Base-by-base conservation (phyloP, 768 basidiomycete genomes). In the Pulveroboletus sp. region DNA sequence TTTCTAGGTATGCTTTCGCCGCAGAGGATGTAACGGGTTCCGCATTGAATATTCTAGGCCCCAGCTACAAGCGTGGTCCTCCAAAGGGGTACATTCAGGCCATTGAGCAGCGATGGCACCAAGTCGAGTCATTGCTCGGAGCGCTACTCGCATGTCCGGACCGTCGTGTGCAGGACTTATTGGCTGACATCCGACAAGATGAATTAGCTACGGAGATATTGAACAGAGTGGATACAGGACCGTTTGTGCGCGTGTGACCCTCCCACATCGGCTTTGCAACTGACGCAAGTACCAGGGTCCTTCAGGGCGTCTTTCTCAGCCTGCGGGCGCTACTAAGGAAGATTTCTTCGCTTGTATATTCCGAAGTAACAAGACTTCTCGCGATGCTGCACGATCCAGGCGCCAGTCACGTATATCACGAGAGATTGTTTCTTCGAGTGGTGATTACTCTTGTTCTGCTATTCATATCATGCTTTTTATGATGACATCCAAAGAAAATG, bases 41-140 rank as follows among this genome's bases (percentile, higher is more conserved):
- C 27, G 46, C 3, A 51, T 21, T 35, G 47, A 49, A 37, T 49
- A 44, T 28, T 39, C 12, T 47, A 89, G 87, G 84, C 39, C 86
- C 86, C 0, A 87, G 84, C 61, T 85, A 85, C 65, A 87, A 86
- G 62, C 83, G 90, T 8, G 91, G 90, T 9, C 87, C 87, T 9
- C 88, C 89, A 6, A 90, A 90, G 62, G 92, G 92, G 17, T 94
- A 94, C 65, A 93, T 94, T 43, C 88, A 93, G 65, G 91, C 91
- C 35, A 92, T 94, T 45, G 92, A 94, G 70, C 86, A 89, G 51
- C 71, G 91, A 59, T 87, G 92, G 82, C 92, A 94, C 59, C 88
- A 93, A 63, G 87, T 93, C 58, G 93, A 94, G 68, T 87, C 90
- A 11, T 71, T 94, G n/a, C 75, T 94, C 6, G 92, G 89, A 32